Conservation (phyloP, 495 filamentous ascomycete species). For the Pyrenula massariospora region DNA sequence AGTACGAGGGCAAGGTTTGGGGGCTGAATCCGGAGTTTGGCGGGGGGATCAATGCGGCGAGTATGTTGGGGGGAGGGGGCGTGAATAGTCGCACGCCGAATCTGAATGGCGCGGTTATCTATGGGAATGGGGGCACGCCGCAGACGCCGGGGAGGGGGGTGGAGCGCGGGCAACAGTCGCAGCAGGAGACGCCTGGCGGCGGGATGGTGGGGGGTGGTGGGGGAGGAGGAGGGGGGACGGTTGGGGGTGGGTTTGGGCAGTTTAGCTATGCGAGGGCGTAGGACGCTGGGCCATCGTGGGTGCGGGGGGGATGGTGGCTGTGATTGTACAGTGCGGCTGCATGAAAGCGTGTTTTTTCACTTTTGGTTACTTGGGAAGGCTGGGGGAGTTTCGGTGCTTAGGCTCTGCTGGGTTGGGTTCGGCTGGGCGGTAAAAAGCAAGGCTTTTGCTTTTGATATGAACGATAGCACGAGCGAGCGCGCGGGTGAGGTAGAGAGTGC, state of each 20-base stretch:
- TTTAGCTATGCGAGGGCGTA: background rate
- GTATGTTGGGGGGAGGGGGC: constrained; percentile 1
- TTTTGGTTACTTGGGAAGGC: too few species aligned
- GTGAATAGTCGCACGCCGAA: constrained; percentile 35
- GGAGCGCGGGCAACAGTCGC: constrained; percentile 35
- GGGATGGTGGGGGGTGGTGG: constrained; percentile 58
- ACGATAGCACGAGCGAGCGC: too few species aligned
- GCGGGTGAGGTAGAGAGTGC: too few species aligned
- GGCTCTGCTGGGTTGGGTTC: too few species aligned
- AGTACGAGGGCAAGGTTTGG: constrained; percentile 79
- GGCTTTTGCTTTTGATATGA: too few species aligned
- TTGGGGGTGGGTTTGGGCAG: constrained; percentile 39
- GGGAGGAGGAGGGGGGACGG: constrained; percentile 36
- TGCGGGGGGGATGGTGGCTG: too few species aligned
- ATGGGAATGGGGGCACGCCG: constrained; percentile 55
- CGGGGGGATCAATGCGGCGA: constrained; percentile 25
- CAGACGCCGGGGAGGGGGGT: constrained; percentile 41
- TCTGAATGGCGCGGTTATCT: constrained; percentile 46
- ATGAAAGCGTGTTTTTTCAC: too few species aligned
- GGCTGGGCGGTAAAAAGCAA: too few species aligned
- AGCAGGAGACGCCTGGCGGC: constrained; percentile 30
- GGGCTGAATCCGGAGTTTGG: constrained; percentile 59
- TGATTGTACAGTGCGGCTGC: too few species aligned
- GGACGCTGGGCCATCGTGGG: too few species aligned
- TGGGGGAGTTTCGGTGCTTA: too few species aligned